Base-by-base conservation (phyloP, 805 yeast species). In the Sugiyamaella floridensis region DNA sequence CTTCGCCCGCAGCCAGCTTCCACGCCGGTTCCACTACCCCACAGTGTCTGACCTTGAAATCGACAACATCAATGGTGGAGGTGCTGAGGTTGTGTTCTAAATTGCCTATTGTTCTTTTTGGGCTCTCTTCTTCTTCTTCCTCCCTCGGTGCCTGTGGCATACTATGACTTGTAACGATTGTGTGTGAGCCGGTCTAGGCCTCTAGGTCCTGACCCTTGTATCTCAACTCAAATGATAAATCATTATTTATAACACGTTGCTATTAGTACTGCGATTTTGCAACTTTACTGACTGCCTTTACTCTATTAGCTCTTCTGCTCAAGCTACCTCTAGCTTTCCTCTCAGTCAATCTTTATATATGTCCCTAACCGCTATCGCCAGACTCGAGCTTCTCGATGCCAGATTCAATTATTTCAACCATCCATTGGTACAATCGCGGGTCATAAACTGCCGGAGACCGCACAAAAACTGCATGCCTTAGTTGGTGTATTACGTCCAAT, bases 51-150 rank as follows among this genome's bases (percentile, higher is more conserved):
- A 80, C 16, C 51, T 60, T 14, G 99, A 92, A 70, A 81, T 85
- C 26, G 96, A 86, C 10, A 78, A 80, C 58, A 80, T 92, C 60
- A 78, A 82, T 60, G 76, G 79, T 50, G 99, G 98, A 52, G 97
- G 97, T 60, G 96, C 96, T 37, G 81, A 76, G 40, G 63, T 76
- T 44, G 69, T 79, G 12, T 77, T 69, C 59, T 79, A 73, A 52
- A 16, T 22, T 28, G 14, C 26, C n/a, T n/a, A n/a, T n/a, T n/a
- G n/a, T n/a, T 14, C 44, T 7, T 11, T 16, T 20, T n/a, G 16
- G 20, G 15, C 22, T 14, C 37, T 11, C 37, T 10, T 10, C 37
- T 32, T 11, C 12, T 11, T 14, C 37, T 10, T 11, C 37, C n/a
- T n/a, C n/a, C n/a, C n/a, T n/a, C n/a, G n/a, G 37, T 11, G n/a